Evolutionary conservation across 192 early-diverging fungal genomes (phyloP).

Genomic region (Rhizophagus prolifer): DNA sequence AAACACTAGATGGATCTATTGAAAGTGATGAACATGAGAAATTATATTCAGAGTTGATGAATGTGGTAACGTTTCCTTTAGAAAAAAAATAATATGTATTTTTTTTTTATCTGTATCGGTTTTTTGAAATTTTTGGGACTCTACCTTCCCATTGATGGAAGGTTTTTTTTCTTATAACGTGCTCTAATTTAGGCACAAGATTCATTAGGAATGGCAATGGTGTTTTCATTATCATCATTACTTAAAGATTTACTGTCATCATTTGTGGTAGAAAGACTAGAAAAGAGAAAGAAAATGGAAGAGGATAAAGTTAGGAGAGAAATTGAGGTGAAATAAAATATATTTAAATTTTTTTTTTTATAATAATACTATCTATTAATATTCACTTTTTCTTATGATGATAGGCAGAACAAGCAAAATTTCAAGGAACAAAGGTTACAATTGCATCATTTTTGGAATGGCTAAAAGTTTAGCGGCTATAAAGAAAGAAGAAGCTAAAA

Average conservation of each 20-base stretch:
- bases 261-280: conserved; percentile 56
- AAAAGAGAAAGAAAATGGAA: conserved; percentile 43
- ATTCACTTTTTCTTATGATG: not conserved
- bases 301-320: conserved; percentile 60
- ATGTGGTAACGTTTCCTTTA: conserved; percentile 26
- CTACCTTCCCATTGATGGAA: no score
- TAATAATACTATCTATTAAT: not conserved
- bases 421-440: conserved; percentile 84
- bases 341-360: not conserved
- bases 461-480: conserved; percentile 42
- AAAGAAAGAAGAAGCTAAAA: conserved; percentile 46
- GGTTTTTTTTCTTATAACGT: no score
- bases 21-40: conserved; percentile 40
- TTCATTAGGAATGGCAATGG: conserved; percentile 89
- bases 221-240: conserved; percentile 76
- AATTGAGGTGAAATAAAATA: conserved; percentile 48
- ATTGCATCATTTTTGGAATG: conserved; percentile 73
- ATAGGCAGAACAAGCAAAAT: conserved; percentile 69
- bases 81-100: not conserved
- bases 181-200: conserved; percentile 53
- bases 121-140: not conserved
- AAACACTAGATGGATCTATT: conserved; percentile 47
- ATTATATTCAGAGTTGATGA: conserved; percentile 25
- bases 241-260: conserved; percentile 74
- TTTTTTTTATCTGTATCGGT: conserved; percentile 2